Evolutionary conservation across 257 asterid genomes (phyloP), one percentile per base, ranked within the genome.

Genomic region (Nemophila menziesii): DNA sequence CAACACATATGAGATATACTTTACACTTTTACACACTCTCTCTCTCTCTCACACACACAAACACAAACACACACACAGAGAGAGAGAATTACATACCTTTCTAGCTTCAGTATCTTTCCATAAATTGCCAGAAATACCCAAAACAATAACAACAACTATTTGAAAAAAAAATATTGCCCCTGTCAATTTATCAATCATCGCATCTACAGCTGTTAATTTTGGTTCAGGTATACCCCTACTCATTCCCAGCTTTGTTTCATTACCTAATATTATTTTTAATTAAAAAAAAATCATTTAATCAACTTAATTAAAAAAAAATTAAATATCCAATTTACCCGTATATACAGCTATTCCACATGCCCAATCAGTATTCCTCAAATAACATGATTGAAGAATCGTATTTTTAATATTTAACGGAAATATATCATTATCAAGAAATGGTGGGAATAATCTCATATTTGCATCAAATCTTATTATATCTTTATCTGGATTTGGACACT

Each of bases 71-170:
- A n/a, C n/a, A n/a, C n/a, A n/a, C n/a, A n/a, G n/a, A n/a, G n/a
- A n/a, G n/a, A n/a, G n/a, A n/a, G n/a, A n/a, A n/a, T n/a, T n/a
- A n/a, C n/a, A n/a, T n/a, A n/a, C n/a, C n/a, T n/a, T n/a, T n/a
- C n/a, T n/a, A 22, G 96, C 98, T 79, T 81, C 96, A 52, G 94
- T 78, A 64, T 89, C 95, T 73, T 85, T 89, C 96, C 96, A 89
- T 49, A 85, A 77, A 63, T 89, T 85, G 48, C 96, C 98, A 53
- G 98, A 92, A 54, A 85, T 69, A 60, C 98, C 98, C 44, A 89
- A 66, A 66, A 89, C 96, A 52, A 79, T 68, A 50, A 89, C 98
- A 13, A 89, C 96, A 49, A 85, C 98, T 60, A 81, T 78, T 68
- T 89, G 98, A 57, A 89, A 89, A 57, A 89, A 63, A 58, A 85